phyloP scores from a whole-genome alignment of 257 asterid species.

The Ballota nigra region DNA sequence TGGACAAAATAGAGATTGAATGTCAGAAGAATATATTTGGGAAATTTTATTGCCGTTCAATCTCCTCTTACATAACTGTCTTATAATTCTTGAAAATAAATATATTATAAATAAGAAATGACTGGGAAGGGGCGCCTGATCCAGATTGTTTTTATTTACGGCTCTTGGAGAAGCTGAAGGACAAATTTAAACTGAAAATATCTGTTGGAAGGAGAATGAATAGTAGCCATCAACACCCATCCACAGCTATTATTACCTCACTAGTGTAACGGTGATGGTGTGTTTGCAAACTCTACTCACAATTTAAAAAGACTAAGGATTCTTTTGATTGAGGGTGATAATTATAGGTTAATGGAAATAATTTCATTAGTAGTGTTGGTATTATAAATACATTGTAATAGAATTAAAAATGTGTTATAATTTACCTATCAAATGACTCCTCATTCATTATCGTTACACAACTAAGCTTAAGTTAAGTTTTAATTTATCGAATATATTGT shows the following conservation, averaged over 20 bases:
- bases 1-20: neutral
- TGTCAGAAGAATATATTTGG: neutral
- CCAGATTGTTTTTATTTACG: neutral
- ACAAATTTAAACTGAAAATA: conserved; percentile 8
- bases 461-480: neutral
- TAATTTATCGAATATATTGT: too few relatives aligned
- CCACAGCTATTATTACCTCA: neutral
- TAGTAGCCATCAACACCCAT: neutral
- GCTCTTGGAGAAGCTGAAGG: conserved; percentile 29
- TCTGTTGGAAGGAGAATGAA: conserved; percentile 19
- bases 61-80: neutral
- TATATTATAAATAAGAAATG: neutral
- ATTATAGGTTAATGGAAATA: too few relatives aligned
- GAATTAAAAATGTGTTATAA: too few relatives aligned
- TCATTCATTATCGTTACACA: too few relatives aligned
- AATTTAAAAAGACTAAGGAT: too few relatives aligned
- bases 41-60: neutral
- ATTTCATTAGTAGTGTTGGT: too few relatives aligned
- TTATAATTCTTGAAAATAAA: neutral
- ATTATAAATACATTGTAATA: too few relatives aligned
- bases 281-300: too few relatives aligned
- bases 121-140: neutral
- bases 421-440: too few relatives aligned
- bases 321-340: too few relatives aligned
- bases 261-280: too few relatives aligned